Base-by-base conservation (phyloP, 2,329 filamentous ascomycete genomes). In the Ceratocystis harringtonii region DNA sequence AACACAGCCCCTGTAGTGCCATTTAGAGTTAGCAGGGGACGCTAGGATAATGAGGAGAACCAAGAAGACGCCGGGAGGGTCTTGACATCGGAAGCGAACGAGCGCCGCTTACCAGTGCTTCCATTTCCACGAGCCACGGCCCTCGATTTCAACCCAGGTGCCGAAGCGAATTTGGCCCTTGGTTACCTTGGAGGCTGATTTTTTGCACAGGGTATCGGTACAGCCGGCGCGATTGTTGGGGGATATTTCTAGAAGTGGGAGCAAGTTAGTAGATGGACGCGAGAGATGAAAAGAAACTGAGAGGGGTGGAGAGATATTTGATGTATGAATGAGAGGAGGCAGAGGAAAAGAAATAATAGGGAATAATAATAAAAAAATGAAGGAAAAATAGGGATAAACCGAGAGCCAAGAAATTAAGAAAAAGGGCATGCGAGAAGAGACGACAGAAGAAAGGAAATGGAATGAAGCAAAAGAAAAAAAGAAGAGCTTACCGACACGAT, bases 161-260 rank as follows among this genome's bases (percentile, higher is more conserved):
- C 89, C 92, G 64, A 91, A 82, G 65, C 92, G 87, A 2, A 96
- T 77, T 69, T 90, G 84, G 65, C 87, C 90, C 76, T 95, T 95
- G 30, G 71, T 70, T 72, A 95, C 90, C 76, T 95, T 96, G 71
- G 80, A 72, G 1, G 72, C 78, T 1, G 76, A 76, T 1, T 87
- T 80, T 75, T 91, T 91, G 80, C 92, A 96, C 68, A 85, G 79
- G 4, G 78, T 79, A 72, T 86, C 86, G 68, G 85, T 81, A 77
- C 92, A 97, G 62, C 78, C 83, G 64, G 92, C 89, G 67, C 91
- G 87, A 71, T 80, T 83, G 72, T 81, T 87, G 58, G 79, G 76
- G n/a, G 88, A 83, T 41, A 87, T 70, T 74, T 95, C 91, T 95
- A 25, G 41, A 57, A 50, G 36, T 1, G 36, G 12, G 6, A 57